A percentile compares a stretch with the other conserved stretches of the same genome.
phyloP scores from a whole-genome alignment of 2,329 filamentous ascomycete genomes.

The Aspergillus sp. region DNA sequence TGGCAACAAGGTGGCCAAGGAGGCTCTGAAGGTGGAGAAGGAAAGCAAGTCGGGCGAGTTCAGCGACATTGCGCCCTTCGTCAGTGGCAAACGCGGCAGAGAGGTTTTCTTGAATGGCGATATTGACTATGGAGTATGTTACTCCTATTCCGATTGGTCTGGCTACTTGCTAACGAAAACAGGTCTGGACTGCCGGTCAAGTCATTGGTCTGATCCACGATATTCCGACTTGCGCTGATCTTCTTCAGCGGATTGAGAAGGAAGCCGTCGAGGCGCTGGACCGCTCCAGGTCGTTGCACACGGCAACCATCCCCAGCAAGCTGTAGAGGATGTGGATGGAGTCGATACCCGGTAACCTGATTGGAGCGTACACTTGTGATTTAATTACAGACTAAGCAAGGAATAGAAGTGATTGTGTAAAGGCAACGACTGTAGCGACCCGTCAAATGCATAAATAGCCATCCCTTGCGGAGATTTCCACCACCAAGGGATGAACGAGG shows the following conservation, averaged over 20 bases:
- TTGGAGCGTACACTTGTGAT: constrained; percentile 12
- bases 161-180: constrained; percentile 16
- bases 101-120: constrained; percentile 94
- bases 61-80: constrained; percentile 78
- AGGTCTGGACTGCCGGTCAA: constrained; percentile 97
- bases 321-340: constrained; percentile 42
- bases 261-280: constrained; percentile 70
- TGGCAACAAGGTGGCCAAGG: constrained; percentile 82
- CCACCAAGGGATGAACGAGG: constrained; percentile 1
- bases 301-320: constrained; percentile 54
- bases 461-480: constrained; percentile 2
- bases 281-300: constrained; percentile 60
- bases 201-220: constrained; percentile 89
- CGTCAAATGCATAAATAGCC: neutral
- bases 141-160: constrained; percentile 27
- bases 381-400: constrained; percentile 8
- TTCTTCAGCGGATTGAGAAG: constrained; percentile 73
- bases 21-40: constrained; percentile 79
- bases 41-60: constrained; percentile 86
- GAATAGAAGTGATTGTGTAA: constrained; percentile 3
- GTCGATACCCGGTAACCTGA: constrained; percentile 7
- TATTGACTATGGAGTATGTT: constrained; percentile 79
- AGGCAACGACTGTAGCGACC: neutral
- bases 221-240: constrained; percentile 71
- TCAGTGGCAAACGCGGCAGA: constrained; percentile 86